Base-by-base conservation (phyloP, 2,329 filamentous ascomycete species). In the Fusarium floridanum region DNA sequence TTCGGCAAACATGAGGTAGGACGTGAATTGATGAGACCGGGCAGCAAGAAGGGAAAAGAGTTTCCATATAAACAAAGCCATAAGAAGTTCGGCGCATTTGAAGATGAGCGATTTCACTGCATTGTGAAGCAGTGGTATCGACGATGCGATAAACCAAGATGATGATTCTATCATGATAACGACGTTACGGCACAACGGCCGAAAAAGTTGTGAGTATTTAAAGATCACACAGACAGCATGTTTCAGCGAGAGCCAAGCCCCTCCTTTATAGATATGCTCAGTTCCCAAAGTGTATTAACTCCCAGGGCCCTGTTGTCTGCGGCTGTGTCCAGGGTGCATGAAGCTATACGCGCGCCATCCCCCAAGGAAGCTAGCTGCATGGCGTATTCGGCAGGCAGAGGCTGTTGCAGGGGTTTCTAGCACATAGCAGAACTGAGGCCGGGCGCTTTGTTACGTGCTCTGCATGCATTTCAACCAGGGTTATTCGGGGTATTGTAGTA, bases 1-100 rank as follows among this genome's bases (percentile, higher is more conserved):
- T 7, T 76, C 74, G 0, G 73, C 36, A 24, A 76, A 76, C 74
- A 76, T 76, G 0, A 76, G 73, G n/a, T 76, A 76, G 2, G 74
- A 59, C 2, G 73, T 74, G 6, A 76, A 76, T 16, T 76, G 74
- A 1, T 62, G 65, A 2, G 74, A 76, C 4, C 70, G 56, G 5
- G 73, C 73, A 0, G 74, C 74, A 2, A 76, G 3, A 0, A 76
- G 32, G 0, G 67, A 76, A 41, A 76, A 74, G 0, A 74, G 14
- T 9, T 76, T 76, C 3, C 64, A 76, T 5, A 76, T 43, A 10
- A 74, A 76, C 2, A 76, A 32, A 0, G 64, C 68, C 71, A 76
- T 76, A 22, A 74, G 48, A 2, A 76, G 10, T 20, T 76, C 74
- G 0, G 74, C 74, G 11, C 70, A 72, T 37, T 67, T 76, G 6